A percentile compares a stretch with the other conserved stretches of the same genome.
Conservation (phyloP, 2,329 filamentous ascomycete genomes). For the Diaporthe helianthi region DNA sequence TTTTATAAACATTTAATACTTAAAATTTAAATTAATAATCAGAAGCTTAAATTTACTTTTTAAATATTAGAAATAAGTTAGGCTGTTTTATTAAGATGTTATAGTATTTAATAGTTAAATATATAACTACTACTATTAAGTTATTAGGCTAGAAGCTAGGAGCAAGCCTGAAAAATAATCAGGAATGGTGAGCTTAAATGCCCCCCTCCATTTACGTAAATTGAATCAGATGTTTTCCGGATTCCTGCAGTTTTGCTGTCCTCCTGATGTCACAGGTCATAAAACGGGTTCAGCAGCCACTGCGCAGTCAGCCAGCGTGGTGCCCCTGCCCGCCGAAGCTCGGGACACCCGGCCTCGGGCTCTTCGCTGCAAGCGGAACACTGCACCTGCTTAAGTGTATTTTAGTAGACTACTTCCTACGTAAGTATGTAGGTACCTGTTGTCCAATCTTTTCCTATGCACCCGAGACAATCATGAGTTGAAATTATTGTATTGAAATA, state of each 20-base stretch:
- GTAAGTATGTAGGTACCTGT: not conserved
- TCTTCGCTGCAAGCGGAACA: conserved; percentile 8
- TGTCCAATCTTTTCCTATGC: not conserved
- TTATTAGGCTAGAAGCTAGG: not conserved
- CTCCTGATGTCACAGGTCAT: too few species aligned
- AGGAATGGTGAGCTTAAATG: not conserved
- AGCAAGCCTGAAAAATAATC: not conserved
- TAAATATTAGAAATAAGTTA: too few species aligned
- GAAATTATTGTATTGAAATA: not conserved
- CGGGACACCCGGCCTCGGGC: not conserved
- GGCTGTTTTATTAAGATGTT: too few species aligned
- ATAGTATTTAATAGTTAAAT: too few species aligned
- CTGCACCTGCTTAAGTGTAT: not conserved
- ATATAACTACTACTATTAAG: not conserved
- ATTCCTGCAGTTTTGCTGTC: too few species aligned
- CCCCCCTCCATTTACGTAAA: too few species aligned
- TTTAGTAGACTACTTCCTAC: not conserved
- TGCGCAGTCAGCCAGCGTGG: not conserved
- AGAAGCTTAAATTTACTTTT: too few species aligned
- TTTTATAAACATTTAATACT: too few species aligned
- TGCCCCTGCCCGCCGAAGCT: conserved; percentile 9
- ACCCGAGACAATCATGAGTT: not conserved
- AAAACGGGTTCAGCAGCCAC: not conserved
- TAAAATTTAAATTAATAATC: too few species aligned
- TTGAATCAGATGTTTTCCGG: too few species aligned